A percentile compares a stretch with the other conserved stretches of the same genome.
Evolutionary conservation across 1,139 yeast species (phyloP).

Genomic region (Debaryomycetaceae sp.): DNA sequence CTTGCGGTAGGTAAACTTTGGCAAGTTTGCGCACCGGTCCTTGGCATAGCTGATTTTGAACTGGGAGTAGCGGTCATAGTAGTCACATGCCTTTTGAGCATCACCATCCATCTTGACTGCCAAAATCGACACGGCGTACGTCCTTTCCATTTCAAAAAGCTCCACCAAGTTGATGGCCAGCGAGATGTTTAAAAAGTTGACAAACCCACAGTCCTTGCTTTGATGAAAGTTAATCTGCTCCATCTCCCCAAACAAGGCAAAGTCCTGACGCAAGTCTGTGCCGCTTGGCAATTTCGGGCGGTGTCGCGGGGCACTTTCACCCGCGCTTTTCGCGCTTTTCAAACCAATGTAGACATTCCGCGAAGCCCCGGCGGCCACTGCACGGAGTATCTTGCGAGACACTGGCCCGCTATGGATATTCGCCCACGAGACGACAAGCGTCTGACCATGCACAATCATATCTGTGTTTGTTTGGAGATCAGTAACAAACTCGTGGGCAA

Average conservation of each 20-base stretch:
- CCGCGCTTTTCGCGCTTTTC: slow-evolving; percentile 5
- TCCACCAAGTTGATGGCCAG: slow-evolving; percentile 14
- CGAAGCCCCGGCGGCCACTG: slow-evolving; percentile 40
- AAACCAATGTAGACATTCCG: slow-evolving; percentile 39
- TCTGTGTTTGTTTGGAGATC: slow-evolving; percentile 38
- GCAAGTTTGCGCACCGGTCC: slow-evolving; percentile 39
- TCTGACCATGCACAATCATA: slow-evolving; percentile 35
- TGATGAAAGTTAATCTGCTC: slow-evolving; percentile 39
- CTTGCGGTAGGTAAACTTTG: slow-evolving; percentile 32
- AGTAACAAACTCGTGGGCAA: slow-evolving; percentile 31
- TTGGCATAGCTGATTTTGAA: slow-evolving; percentile 46
- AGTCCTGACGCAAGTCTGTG: slow-evolving; percentile 21
- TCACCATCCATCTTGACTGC: slow-evolving; percentile 1
- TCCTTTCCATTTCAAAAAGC: slow-evolving; percentile 6
- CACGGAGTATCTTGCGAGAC: slow-evolving; percentile 26
- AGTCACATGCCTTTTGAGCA: slow-evolving; percentile 2
- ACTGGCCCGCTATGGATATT: slow-evolving; percentile 33
- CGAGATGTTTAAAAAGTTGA: slow-evolving; percentile 29
- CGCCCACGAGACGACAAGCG: slow-evolving; percentile 38
- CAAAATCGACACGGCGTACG: slow-evolving; percentile 4
- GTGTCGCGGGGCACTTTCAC: slow-evolving; percentile 2
- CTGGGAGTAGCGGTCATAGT: slow-evolving; percentile 16
- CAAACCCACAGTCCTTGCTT: slow-evolving; percentile 35
- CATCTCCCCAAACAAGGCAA: slow-evolving; percentile 28
- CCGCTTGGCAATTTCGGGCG: slow-evolving; percentile 18